Percentiles rank a stretch among this genome's conserved stretches.
Conservation (phyloP, 2,329 filamentous ascomycete genomes). For the Parastagonospora avenae region DNA sequence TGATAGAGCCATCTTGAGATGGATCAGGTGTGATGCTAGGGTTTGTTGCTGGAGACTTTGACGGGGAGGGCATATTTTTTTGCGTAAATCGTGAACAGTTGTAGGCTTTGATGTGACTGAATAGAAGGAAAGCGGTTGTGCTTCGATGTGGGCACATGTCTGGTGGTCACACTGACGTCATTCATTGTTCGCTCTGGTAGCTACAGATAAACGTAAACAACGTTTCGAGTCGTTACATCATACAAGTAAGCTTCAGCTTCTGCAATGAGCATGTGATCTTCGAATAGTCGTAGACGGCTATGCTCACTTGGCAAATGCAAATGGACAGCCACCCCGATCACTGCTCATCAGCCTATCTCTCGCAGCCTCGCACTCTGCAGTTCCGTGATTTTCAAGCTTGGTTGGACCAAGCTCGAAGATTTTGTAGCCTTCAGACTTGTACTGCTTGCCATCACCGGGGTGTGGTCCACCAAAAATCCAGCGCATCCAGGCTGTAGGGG, state of each 20-base stretch:
- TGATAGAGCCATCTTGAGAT: constrained; percentile 17
- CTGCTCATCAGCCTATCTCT: constrained; percentile 29
- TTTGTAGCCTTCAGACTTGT: constrained; percentile 59
- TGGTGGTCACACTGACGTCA: constrained; percentile 5
- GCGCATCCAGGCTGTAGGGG: constrained; percentile 30
- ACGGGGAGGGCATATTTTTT: not conserved
- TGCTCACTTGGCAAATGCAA: constrained; percentile 15
- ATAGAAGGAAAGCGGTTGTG: not conserved
- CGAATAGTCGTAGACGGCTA: too few species aligned
- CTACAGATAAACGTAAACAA: too few species aligned
- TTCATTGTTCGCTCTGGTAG: not conserved
- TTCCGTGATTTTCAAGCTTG: constrained; percentile 56
- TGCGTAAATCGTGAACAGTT: not conserved
- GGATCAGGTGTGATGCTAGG: constrained; percentile 21
- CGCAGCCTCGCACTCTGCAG: constrained; percentile 29
- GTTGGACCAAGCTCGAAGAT: constrained; percentile 68
- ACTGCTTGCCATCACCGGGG: constrained; percentile 59
- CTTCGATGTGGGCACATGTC: not conserved
- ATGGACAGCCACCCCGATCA: constrained; percentile 39
- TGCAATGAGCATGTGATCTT: too few species aligned
- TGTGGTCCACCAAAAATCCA: constrained; percentile 67
- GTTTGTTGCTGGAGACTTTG: constrained; percentile 28
- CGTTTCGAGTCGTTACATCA: too few species aligned
- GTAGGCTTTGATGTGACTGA: not conserved
- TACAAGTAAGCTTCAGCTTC: too few species aligned